Evolutionary conservation across 1,284 basidiomycete genomes (phyloP).

Genomic region (Cutaneotrichosporon spelunceum): DNA sequence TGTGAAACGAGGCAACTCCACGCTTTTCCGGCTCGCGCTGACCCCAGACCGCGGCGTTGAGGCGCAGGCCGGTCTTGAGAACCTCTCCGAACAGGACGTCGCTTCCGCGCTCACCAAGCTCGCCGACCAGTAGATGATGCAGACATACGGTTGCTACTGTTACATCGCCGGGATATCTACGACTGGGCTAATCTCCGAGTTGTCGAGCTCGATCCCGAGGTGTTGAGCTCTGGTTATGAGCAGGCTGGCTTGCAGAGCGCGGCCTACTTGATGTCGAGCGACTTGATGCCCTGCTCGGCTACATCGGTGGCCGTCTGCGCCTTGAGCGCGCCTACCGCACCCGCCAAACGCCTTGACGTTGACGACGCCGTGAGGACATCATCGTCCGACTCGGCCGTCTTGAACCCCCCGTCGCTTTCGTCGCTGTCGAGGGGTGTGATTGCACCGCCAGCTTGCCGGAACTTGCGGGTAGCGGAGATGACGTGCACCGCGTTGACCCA

Average conservation of each 20-base stretch:
- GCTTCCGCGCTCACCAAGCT: slow-evolving; percentile 39
- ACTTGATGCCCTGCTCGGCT: neutral
- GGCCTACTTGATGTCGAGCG: neutral
- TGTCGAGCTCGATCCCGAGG: too few relatives aligned
- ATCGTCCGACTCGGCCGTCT: slow-evolving; percentile 7
- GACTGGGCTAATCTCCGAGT: neutral
- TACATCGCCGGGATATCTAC: neutral
- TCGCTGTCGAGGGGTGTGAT: slow-evolving; percentile 1
- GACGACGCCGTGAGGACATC: neutral
- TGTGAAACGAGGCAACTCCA: too few relatives aligned
- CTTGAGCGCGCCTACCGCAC: neutral
- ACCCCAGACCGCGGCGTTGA: slow-evolving; percentile 48
- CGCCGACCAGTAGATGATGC: slow-evolving; percentile 30
- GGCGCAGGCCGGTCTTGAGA: slow-evolving; percentile 39
- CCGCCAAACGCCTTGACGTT: neutral
- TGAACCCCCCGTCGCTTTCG: slow-evolving; percentile 7
- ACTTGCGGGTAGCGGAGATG: slow-evolving; percentile 15
- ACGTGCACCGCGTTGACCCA: slow-evolving; percentile 38
- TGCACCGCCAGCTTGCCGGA: slow-evolving; percentile 6
- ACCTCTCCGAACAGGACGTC: slow-evolving; percentile 48
- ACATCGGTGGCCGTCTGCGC: neutral
- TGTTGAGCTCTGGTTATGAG: too few relatives aligned
- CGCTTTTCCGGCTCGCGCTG: too few relatives aligned
- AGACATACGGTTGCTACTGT: slow-evolving; percentile 2
- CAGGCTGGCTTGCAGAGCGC: too few relatives aligned